Evolutionary conservation across 2,329 filamentous ascomycete genomes (phyloP).

Genomic region (Ophiostoma piceae): DNA sequence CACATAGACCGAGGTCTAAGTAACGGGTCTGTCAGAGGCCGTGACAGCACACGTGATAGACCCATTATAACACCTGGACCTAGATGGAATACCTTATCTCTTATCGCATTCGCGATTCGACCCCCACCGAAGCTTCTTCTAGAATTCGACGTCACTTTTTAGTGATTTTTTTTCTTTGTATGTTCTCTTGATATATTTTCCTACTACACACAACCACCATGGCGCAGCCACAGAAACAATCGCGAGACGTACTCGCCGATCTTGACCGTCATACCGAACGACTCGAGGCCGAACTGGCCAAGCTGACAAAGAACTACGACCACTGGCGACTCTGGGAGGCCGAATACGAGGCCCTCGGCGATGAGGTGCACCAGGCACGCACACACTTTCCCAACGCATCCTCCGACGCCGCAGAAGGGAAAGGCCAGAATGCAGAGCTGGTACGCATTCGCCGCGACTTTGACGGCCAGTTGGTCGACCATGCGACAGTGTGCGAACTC

Average conservation of each 20-base stretch:
- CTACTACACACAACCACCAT: neutral
- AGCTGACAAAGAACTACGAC: conserved; percentile 68
- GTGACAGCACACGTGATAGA: neutral
- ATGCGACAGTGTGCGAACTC: conserved; percentile 50
- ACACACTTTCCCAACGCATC: conserved; percentile 36
- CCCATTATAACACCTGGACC: too few relatives aligned
- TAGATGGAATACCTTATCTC: neutral
- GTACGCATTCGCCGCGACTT: conserved; percentile 54
- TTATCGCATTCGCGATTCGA: neutral
- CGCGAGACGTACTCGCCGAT: conserved; percentile 53
- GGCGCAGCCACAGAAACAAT: neutral
- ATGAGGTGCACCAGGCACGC: conserved; percentile 54
- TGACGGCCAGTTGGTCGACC: conserved; percentile 58
- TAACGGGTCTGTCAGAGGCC: too few relatives aligned
- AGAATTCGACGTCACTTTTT: neutral
- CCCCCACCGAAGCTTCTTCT: conserved; percentile 8
- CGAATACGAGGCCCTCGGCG: conserved; percentile 84
- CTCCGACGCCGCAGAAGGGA: conserved; percentile 22
- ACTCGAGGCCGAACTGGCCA: conserved; percentile 69
- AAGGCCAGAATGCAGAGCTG: conserved; percentile 46
- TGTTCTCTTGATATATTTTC: neutral
- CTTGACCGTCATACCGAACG: conserved; percentile 69
- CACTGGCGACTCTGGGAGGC: conserved; percentile 90
- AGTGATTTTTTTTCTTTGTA: neutral
- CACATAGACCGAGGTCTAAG: neutral